These are phyloP conservation scores for Fraxinus velutina DNA, from an alignment of 305 asterid genomes.

Conservation along the genomic window DNA sequence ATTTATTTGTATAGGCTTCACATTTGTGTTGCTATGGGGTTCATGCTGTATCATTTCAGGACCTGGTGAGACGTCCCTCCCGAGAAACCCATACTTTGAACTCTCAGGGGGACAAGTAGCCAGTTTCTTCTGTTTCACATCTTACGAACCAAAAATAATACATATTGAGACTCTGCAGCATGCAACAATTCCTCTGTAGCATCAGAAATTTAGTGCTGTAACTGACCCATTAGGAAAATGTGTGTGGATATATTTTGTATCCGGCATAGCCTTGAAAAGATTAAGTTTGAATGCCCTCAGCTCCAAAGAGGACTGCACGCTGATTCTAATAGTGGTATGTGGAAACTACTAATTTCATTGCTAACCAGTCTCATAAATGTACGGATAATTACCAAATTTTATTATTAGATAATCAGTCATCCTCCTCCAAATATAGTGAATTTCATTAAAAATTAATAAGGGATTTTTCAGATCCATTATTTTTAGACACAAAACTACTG, in stretches of 20 bases:
- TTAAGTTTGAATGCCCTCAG: background rate
- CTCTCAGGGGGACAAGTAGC: background rate
- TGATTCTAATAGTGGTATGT: background rate
- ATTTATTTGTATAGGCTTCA: background rate
- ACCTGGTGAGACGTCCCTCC: background rate
- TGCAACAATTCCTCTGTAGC: background rate
- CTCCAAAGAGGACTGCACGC: background rate
- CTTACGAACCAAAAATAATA: background rate
- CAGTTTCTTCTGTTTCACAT: background rate
- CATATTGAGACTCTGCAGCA: background rate
- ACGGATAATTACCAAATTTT: background rate
- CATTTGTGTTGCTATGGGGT: background rate
- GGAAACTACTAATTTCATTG: background rate
- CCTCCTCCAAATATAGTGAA: background rate
- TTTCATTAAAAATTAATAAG: background rate
- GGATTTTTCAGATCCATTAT: background rate
- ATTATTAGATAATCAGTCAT: background rate
- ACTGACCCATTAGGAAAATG: background rate
- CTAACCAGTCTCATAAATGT: background rate
- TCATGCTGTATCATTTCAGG: background rate
- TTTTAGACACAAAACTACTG: background rate
- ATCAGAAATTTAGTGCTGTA: background rate
- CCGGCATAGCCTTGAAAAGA: background rate
- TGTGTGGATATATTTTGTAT: background rate
- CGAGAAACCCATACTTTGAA: background rate